Evolutionary conservation across 1,284 basidiomycete species (phyloP).

Genomic region (Ganoderma resinaceum): DNA sequence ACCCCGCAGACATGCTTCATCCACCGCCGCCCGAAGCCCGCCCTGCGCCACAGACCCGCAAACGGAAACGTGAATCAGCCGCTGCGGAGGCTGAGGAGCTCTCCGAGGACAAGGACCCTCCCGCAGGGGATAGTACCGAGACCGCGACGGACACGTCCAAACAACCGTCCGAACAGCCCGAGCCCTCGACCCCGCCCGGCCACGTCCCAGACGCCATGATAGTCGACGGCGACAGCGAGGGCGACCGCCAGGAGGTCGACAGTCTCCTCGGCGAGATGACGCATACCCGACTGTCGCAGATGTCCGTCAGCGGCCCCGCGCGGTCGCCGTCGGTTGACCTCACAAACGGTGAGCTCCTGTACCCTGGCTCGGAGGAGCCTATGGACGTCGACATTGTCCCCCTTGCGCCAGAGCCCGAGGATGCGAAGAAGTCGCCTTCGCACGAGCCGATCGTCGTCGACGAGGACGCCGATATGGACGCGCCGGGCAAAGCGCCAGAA

Average conservation of each 20-base stretch:
- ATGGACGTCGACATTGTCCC: slow-evolving; percentile 30
- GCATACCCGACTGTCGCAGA: slow-evolving; percentile 24
- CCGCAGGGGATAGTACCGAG: not conserved
- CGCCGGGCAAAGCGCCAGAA: not conserved
- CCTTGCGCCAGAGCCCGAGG: not conserved
- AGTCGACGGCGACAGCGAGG: slow-evolving; percentile 30
- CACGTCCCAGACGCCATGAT: slow-evolving; percentile 7
- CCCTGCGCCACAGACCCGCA: slow-evolving; percentile 38
- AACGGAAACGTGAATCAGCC: slow-evolving; percentile 39
- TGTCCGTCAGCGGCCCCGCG: not conserved
- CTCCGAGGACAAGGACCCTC: slow-evolving; percentile 12
- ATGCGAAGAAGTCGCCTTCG: slow-evolving; percentile 11
- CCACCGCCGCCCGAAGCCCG: slow-evolving; percentile 46
- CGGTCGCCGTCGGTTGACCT: slow-evolving; percentile 4
- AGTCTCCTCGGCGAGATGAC: slow-evolving; percentile 28
- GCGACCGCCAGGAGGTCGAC: slow-evolving; percentile 36
- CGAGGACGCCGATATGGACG: not conserved
- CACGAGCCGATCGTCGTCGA: slow-evolving; percentile 23
- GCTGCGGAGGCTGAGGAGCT: slow-evolving; percentile 1
- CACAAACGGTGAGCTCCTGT: slow-evolving; percentile 24
- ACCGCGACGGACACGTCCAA: slow-evolving; percentile 2
- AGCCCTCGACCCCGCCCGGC: slow-evolving; percentile 7
- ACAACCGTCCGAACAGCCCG: not conserved
- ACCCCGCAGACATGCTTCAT: slow-evolving; percentile 71
- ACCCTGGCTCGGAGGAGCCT: slow-evolving; percentile 26